Evolutionary conservation across 495 filamentous ascomycete genomes (phyloP).

Genomic region (Pyrenopolyporus hunteri): DNA sequence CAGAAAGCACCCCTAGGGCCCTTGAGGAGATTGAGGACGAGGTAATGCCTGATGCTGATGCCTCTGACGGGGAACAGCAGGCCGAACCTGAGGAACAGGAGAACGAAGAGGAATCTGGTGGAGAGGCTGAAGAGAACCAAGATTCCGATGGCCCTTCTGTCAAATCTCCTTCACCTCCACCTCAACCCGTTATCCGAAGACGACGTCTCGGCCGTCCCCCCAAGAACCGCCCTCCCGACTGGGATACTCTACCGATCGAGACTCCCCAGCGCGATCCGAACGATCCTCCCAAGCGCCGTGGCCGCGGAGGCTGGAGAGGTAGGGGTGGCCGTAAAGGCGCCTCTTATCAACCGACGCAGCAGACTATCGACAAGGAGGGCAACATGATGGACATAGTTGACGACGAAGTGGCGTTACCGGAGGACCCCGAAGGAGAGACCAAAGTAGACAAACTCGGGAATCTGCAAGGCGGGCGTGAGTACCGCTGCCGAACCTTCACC

Average conservation of each 20-base stretch:
- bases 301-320: slow-evolving; percentile 70
- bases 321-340: slow-evolving; percentile 77
- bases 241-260: slow-evolving; percentile 66
- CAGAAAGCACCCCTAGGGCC: slow-evolving; percentile 58
- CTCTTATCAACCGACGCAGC: slow-evolving; percentile 71
- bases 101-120: slow-evolving; percentile 47
- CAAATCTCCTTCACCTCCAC: slow-evolving; percentile 60
- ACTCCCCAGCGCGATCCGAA: slow-evolving; percentile 59
- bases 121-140: slow-evolving; percentile 44
- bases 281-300: slow-evolving; percentile 66
- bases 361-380: slow-evolving; percentile 92
- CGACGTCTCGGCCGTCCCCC: slow-evolving; percentile 85
- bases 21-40: slow-evolving; percentile 57
- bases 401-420: slow-evolving; percentile 88
- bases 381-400: slow-evolving; percentile 89
- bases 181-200: slow-evolving; percentile 67
- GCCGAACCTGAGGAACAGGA: slow-evolving; percentile 44
- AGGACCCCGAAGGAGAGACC: slow-evolving; percentile 84
- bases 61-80: slow-evolving; percentile 48
- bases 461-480: slow-evolving; percentile 81
- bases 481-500: slow-evolving; percentile 92
- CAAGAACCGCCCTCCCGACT: slow-evolving; percentile 79
- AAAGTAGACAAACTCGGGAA: slow-evolving; percentile 91
- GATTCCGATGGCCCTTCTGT: slow-evolving; percentile 42
- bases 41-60: slow-evolving; percentile 57